Percentiles rank a stretch among this genome's conserved stretches.
These are phyloP conservation scores for Trichomonascaceae sp. DNA, from an alignment of 1,139 yeast genomes.

Conservation along the genomic window DNA sequence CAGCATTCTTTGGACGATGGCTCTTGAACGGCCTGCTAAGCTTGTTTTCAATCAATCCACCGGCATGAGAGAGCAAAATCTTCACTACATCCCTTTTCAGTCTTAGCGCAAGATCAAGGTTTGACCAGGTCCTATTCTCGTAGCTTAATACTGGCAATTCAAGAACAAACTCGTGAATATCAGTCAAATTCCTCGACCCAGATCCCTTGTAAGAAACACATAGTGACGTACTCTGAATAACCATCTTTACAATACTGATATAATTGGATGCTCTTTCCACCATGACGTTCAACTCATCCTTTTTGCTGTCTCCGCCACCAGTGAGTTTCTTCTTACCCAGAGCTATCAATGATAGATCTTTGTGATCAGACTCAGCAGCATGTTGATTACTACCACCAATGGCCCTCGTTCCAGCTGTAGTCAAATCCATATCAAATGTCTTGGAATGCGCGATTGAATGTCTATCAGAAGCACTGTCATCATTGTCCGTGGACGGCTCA, in stretches of 20 bases:
- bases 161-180: slow-evolving; percentile 63
- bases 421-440: not conserved
- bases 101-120: slow-evolving; percentile 60
- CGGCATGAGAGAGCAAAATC: slow-evolving; percentile 66
- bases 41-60: slow-evolving; percentile 74
- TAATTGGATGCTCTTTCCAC: slow-evolving; percentile 60
- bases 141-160: slow-evolving; percentile 62
- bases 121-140: slow-evolving; percentile 69
- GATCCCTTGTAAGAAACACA: slow-evolving; percentile 74
- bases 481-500: not conserved
- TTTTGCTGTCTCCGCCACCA: slow-evolving; percentile 20
- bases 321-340: slow-evolving; percentile 7
- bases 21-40: slow-evolving; percentile 40
- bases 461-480: not conserved
- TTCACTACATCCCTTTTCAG: slow-evolving; percentile 64
- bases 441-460: not conserved
- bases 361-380: not conserved
- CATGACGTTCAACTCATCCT: slow-evolving; percentile 50
- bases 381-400: not conserved
- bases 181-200: slow-evolving; percentile 57
- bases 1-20: slow-evolving; percentile 11
- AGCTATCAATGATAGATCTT: not conserved
- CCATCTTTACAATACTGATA: slow-evolving; percentile 56
- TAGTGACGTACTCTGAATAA: slow-evolving; percentile 48
- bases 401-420: not conserved